Evolutionary conservation across 2,329 filamentous ascomycete species (phyloP), one percentile per base, ranked within the genome.

Genomic region (Colletotrichum godetiae): DNA sequence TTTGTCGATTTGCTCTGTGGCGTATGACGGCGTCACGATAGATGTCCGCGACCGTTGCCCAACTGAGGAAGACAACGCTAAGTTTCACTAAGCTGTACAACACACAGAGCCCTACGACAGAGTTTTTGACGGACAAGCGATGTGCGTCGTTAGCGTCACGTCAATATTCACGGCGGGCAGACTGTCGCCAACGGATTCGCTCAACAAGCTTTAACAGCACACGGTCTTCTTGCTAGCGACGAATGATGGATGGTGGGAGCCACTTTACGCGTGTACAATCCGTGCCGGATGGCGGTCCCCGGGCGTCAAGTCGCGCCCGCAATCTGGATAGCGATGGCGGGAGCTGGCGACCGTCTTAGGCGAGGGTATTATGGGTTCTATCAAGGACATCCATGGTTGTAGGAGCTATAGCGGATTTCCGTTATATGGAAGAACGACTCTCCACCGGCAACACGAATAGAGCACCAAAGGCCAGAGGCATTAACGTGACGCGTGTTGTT

Each of bases 401-500:
- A 37, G 56, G 55, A 67, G 67, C 64, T 73, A 73, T 67, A 72
- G 67, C 60, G 67, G 64, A 70, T 55, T 72, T 67, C 70, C 64
- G 59, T 76, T 75, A 77, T 74, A 76, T 72, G 74, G 61, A 31
- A 57, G 80, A 74, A 60, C 71, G 65, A 59, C 33, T 66, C 62
- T 56, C 46, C 46, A 64, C 52, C 66, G 27, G 11, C 52, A 24
- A 68, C 69, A 49, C 67, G 62, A 62, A 65, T 58, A 55, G 65
- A 69, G 67, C 49, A 35, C 31, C 31, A 67, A 12, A 56, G 53
- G 24, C 27, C 59, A 27, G 31, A 59, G 68, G 72, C 78, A 77
- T 76, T 78, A 78, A 76, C 78, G 77, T 78, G 75, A 78, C 72
- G 73, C 75, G 67, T 74, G 61, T 61, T 77, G 56, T 74, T 74